Evolutionary conservation across 2,329 filamentous ascomycete species (phyloP).

Genomic region (Fusarium proliferatum): DNA sequence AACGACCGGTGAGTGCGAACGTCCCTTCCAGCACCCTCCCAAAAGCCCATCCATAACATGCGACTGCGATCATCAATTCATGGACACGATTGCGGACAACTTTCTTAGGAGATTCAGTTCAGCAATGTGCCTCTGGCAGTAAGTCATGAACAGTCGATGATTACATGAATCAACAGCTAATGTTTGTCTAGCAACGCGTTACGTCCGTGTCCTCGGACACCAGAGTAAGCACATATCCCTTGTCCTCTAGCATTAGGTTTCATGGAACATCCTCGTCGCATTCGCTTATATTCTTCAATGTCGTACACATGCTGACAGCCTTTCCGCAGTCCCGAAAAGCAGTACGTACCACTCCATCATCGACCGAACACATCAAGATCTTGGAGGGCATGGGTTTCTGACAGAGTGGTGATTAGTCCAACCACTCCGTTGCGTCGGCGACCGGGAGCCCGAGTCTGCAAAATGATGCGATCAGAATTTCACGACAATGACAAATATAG

Average conservation of each 20-base stretch:
- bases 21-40: not conserved
- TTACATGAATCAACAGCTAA: not conserved
- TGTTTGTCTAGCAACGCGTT: accelerated
- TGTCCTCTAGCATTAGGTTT: not conserved
- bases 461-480: not conserved
- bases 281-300: not conserved
- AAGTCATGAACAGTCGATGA: not conserved
- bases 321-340: accelerated
- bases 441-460: not conserved
- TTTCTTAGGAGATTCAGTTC: accelerated
- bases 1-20: not conserved
- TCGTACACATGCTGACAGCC: not conserved
- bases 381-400: not conserved
- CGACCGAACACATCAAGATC: not conserved
- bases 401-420: not conserved
- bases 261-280: not conserved
- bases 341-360: not conserved
- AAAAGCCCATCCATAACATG: not conserved
- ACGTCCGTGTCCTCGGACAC: accelerated
- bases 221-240: accelerated
- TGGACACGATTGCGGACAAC: not conserved
- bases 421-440: too few relatives aligned
- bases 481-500: not conserved
- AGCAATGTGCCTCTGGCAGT: not conserved
- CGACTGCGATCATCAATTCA: not conserved